Base-by-base conservation (phyloP, 805 yeast species). In the Wickerhamomyces rabaulensis region DNA sequence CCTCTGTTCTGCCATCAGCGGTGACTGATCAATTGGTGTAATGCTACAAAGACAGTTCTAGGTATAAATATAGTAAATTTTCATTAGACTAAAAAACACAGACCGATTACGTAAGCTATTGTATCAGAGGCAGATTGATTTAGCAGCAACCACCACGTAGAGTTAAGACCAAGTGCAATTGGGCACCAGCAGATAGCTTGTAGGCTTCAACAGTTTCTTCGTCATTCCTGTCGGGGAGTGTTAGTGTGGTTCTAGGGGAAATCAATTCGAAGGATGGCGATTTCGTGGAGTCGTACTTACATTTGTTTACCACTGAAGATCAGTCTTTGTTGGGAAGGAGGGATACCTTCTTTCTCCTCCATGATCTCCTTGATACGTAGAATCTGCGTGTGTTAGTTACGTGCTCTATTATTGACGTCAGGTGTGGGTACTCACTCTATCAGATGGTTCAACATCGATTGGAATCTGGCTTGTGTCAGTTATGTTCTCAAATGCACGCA, bases 291-390 rank as follows among this genome's bases (percentile, higher is more conserved):
- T 6, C 12, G 23, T 47, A 74, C 86, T 63, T 70, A 79, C 84
- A 92, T 77, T 70, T 92, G 97, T 55, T 88, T 87, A 19, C 99
- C 99, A 46, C 86, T 82, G 67, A 78, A 89, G 58, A 92, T 84
- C 54, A 92, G 79, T 55, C 96, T 79, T 67, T 94, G 99, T 68
- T 92, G 99, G 26, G 87, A 81, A 10, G 98, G 97, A 2, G 98
- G 97, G 46, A 92, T 92, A 2, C 98, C 99, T 64, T 92, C 98
- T 58, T 88, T 88, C 61, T 92, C 97, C 65, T 94, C 98, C 70
- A 92, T 80, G 62, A 85, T 78, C 63, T 92, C 97, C 67, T 92
- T 92, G 67, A 92, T 81, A 42, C 84, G 79, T 51, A 80, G 76
- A 48, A 87, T 72, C 77, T 55, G 17, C 62, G 58, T 58, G 60